Conservation (phyloP, 2,329 filamentous ascomycete genomes). For the Graphilbum ipis-grandicollis region DNA sequence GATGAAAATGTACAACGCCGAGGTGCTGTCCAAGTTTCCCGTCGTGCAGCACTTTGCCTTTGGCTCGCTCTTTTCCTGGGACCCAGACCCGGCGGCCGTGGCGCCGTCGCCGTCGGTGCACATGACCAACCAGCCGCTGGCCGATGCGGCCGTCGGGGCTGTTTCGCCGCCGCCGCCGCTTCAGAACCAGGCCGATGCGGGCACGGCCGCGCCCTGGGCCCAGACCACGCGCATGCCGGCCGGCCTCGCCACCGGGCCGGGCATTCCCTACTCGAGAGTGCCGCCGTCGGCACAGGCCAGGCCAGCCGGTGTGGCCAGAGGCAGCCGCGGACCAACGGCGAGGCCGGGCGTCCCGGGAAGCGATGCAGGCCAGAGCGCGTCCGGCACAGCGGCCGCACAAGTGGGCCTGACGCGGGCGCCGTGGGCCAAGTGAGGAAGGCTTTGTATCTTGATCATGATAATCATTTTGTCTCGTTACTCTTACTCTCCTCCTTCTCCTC, state of each 20-base stretch:
- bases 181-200: not conserved
- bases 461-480: too few relatives aligned
- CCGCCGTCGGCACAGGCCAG: slow-evolving; percentile 3
- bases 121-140: slow-evolving; percentile 33
- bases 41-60: slow-evolving; percentile 95
- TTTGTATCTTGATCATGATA: too few relatives aligned
- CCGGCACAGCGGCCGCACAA: slow-evolving; percentile 18
- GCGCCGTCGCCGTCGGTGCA: slow-evolving; percentile 34
- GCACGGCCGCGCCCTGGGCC: slow-evolving; percentile 13
- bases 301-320: too few relatives aligned
- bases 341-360: not conserved
- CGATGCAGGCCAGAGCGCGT: slow-evolving; percentile 7
- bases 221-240: slow-evolving; percentile 12
- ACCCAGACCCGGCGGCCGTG: slow-evolving; percentile 43
- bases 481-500: too few relatives aligned
- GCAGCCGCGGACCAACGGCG: too few relatives aligned
- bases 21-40: slow-evolving; percentile 91
- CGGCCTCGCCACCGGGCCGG: slow-evolving; percentile 6
- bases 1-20: slow-evolving; percentile 98
- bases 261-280: slow-evolving; percentile 21
- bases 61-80: slow-evolving; percentile 65
- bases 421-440: slow-evolving; percentile 19
- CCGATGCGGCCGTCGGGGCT: slow-evolving; percentile 1
- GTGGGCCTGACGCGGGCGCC: slow-evolving; percentile 27
- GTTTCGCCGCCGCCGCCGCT: too few relatives aligned